Conservation (phyloP, 2,329 filamentous ascomycete species). For the Neofusicoccum parvum region DNA sequence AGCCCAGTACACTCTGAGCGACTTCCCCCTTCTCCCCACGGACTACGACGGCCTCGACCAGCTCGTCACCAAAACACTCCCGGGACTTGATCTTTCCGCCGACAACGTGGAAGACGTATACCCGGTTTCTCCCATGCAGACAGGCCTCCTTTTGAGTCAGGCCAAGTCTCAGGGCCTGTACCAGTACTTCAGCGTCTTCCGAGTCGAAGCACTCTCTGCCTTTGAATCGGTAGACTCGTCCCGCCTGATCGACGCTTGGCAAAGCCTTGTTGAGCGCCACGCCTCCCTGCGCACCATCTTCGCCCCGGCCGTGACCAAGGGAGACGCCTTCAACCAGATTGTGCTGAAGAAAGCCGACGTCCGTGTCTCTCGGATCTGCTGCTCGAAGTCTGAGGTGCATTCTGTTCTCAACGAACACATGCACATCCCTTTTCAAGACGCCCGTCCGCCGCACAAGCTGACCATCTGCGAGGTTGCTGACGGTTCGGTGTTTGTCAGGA, state of each 20-base stretch:
- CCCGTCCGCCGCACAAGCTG: slow-evolving; percentile 42
- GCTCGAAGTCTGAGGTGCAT: slow-evolving; percentile 7
- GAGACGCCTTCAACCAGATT: slow-evolving; percentile 35
- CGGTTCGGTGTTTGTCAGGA: slow-evolving; percentile 26
- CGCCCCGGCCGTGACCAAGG: slow-evolving; percentile 35
- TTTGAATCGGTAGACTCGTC: slow-evolving; percentile 27
- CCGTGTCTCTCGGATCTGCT: slow-evolving; percentile 18
- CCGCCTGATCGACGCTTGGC: slow-evolving; percentile 38
- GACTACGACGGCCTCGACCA: background rate
- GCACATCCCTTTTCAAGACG: slow-evolving; percentile 28
- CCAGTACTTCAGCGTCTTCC: background rate
- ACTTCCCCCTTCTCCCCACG: slow-evolving; percentile 4
- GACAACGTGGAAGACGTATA: slow-evolving; percentile 28
- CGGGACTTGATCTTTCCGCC: background rate
- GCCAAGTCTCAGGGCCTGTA: slow-evolving; percentile 3
- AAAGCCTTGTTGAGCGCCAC: slow-evolving; percentile 39
- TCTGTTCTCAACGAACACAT: slow-evolving; percentile 28
- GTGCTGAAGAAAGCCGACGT: slow-evolving; percentile 24
- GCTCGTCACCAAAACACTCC: background rate
- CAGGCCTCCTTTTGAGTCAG: slow-evolving; percentile 15
- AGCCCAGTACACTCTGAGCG: slow-evolving; percentile 1
- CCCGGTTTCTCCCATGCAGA: slow-evolving; percentile 19
- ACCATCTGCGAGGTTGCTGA: background rate
- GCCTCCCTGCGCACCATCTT: slow-evolving; percentile 36
- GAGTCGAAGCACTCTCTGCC: background rate